A percentile compares a stretch with the other conserved stretches of the same genome.
phyloP scores from a whole-genome alignment of 352 stramenopile genomes.

The Pythium utonaiense region DNA sequence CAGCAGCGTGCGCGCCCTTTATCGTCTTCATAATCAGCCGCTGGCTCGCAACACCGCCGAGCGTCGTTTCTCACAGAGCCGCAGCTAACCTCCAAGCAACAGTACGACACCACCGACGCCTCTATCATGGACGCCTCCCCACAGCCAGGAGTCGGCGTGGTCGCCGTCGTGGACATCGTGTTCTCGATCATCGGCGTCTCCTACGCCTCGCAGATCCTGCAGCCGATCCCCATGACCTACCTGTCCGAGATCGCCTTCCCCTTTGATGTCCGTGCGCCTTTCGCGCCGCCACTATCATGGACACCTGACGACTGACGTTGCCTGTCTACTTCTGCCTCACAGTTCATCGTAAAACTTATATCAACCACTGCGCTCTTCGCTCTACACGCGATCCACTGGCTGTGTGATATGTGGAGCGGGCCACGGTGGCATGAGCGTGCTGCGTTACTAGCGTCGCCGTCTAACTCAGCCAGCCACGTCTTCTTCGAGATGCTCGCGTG shows the following conservation, averaged over 20 bases:
- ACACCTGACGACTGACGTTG: not conserved
- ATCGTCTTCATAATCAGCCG: not conserved
- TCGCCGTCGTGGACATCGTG: conserved; percentile 22
- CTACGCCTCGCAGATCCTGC: conserved; percentile 51
- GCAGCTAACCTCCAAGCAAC: not conserved
- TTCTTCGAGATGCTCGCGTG: conserved; percentile 60
- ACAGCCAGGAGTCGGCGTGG: conserved; percentile 2
- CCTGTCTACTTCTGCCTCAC: not conserved
- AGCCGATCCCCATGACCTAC: conserved; percentile 64
- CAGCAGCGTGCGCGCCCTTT: not conserved
- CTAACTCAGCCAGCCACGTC: conserved; percentile 21
- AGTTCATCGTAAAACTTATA: conserved; percentile 68
- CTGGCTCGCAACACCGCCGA: not conserved
- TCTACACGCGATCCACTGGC: conserved; percentile 45
- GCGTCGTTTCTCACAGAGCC: not conserved
- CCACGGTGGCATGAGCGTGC: conserved; percentile 33
- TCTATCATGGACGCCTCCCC: not conserved
- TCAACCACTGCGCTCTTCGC: conserved; percentile 45
- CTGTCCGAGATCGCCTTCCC: conserved; percentile 76
- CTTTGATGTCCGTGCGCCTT: conserved; percentile 40
- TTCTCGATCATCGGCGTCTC: conserved; percentile 52
- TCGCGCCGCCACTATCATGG: not conserved
- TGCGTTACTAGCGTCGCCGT: not conserved
- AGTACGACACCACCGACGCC: not conserved
- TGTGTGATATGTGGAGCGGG: conserved; percentile 37